Base-by-base conservation (phyloP, 768 basidiomycete species). In the Asterophora lycoperdoides region DNA sequence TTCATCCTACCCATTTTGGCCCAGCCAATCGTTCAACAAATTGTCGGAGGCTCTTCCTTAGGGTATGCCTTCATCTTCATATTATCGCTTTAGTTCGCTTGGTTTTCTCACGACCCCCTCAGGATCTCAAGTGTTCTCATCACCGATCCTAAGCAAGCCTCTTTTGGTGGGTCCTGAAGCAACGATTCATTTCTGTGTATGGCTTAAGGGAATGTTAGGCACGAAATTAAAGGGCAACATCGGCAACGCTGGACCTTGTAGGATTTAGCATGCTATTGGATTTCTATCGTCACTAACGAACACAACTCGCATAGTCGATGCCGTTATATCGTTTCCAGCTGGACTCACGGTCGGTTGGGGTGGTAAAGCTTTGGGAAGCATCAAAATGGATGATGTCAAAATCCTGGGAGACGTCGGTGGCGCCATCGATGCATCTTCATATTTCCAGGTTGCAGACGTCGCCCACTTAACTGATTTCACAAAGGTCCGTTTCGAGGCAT, bases 231-330 rank as follows among this genome's bases (percentile, higher is more conserved):
- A 74, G 28, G 86, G 86, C 18, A 75, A 72, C 20, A 85, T 89
- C 53, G 76, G 73, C 11, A 79, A 86, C 43, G 78, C 86, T 23
- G 86, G 86, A 13, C 86, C 86, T 36, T 88, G 84, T 86, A 64
- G 49, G 83, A 64, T 14, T 29, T 28, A 38, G 26, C 30, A 49
- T 10, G 15, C 5, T 8, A 32, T 3, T 33, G 17, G 34, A 23
- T 53, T 4, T 53, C 44, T 6, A 23, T 23, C 23, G 23, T 52
- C 45, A 41, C 38, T 41, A 18, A 36, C 34, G 13, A 20, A 32
- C 35, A 18, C n/a, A 23, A 23, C 6, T 19, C 67, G 23, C 15
- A 15, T 46, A 76, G 84, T 89, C 58, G 83, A 88, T 53, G 86
- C 86, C 2, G 73, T 63, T 4, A 87, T 89, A 56, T 69, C 74